A percentile compares a stretch with the other conserved stretches of the same genome.
Conservation (phyloP, 345 rosid genomes). For the Draba incana region DNA sequence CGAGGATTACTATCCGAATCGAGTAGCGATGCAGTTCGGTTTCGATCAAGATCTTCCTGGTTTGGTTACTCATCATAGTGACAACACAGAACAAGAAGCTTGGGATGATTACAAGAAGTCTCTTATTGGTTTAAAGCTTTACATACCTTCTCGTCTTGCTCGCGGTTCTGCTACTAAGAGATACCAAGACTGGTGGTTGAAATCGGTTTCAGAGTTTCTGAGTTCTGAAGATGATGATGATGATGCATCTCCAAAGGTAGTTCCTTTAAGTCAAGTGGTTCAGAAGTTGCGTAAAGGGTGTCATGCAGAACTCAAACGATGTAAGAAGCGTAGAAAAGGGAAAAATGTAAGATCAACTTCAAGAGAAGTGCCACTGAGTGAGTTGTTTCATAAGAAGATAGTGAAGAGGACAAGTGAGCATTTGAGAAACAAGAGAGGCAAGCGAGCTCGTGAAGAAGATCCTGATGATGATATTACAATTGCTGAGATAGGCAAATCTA, state of each 20-base stretch:
- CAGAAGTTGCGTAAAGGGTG: too few species aligned
- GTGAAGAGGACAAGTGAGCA: not conserved
- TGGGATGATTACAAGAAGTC: constrained; percentile 44
- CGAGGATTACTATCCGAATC: constrained; percentile 53
- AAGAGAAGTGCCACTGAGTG: not conserved
- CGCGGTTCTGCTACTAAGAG: constrained; percentile 42
- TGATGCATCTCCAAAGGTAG: constrained; percentile 1
- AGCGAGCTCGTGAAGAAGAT: not conserved
- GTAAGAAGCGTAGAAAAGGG: not conserved
- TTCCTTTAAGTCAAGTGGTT: too few species aligned
- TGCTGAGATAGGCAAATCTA: too few species aligned
- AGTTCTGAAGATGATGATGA: not conserved
- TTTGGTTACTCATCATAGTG: constrained; percentile 10
- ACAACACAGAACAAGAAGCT: constrained; percentile 21
- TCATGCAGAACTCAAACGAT: not conserved
- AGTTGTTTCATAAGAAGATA: constrained; percentile 1
- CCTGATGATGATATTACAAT: too few species aligned
- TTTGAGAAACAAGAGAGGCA: too few species aligned
- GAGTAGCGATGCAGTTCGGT: constrained; percentile 67
- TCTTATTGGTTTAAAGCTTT: constrained; percentile 34
- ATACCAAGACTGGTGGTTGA: constrained; percentile 59
- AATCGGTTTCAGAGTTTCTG: constrained; percentile 17
- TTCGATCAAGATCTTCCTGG: constrained; percentile 58
- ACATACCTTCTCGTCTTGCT: constrained; percentile 49
- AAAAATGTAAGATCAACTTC: constrained; percentile 5